Conservation (phyloP, 352 stramenopile genomes). For the Pythium chondricola region DNA sequence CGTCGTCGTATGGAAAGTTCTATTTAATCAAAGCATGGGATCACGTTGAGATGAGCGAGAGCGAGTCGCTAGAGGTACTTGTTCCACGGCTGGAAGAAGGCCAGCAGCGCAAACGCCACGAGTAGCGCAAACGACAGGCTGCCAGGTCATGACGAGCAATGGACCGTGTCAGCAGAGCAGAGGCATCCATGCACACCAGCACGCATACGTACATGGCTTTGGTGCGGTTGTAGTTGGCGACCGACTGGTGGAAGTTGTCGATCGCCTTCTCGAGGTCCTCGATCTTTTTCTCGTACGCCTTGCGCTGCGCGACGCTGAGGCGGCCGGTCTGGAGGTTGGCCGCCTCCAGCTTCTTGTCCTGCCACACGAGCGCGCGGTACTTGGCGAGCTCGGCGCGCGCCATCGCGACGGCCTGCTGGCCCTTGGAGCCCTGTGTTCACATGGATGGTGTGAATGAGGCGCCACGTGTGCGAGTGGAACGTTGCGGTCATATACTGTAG, state of each 20-base stretch:
- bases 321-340: conserved; percentile 57
- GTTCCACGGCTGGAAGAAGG: conserved; percentile 74
- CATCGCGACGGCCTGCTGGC: conserved; percentile 65
- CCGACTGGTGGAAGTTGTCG: conserved; percentile 68
- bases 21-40: conserved; percentile 1
- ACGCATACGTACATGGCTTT: conserved; percentile 55
- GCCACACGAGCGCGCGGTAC: conserved; percentile 66
- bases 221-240: conserved; percentile 75
- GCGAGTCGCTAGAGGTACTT: conserved; percentile 12
- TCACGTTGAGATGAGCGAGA: not conserved
- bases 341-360: conserved; percentile 84
- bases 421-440: conserved; percentile 40
- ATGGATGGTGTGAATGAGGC: no score
- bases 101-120: conserved; percentile 54
- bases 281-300: conserved; percentile 67
- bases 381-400: conserved; percentile 77
- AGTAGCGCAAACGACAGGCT: conserved; percentile 40
- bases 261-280: conserved; percentile 60
- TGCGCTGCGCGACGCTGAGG: conserved; percentile 43
- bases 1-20: not conserved
- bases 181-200: not conserved
- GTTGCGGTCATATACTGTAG: no score
- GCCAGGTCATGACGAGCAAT: not conserved
- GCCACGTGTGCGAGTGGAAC: no score
- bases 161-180: not conserved